These are phyloP conservation scores for Dunaliella salina DNA, from an alignment of 163 green algal genomes.

Conservation along the genomic window DNA sequence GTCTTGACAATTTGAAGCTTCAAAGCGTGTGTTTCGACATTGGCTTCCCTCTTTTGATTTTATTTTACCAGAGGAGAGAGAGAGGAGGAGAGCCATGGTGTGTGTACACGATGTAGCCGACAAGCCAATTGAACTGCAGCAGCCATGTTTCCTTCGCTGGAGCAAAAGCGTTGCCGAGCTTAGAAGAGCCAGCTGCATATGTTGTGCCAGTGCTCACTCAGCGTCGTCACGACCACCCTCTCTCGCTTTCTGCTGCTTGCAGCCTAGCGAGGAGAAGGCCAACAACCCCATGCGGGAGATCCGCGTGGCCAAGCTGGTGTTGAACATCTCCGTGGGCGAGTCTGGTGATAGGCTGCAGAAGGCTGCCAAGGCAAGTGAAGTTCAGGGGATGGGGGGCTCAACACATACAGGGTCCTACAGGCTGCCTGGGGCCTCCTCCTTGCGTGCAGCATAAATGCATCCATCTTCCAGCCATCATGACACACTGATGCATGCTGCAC, in stretches of 20 bases:
- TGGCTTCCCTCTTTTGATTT: not conserved
- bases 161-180: no score
- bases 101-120: not conserved
- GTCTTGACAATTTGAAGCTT: no score
- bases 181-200: no score
- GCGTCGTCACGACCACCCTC: no score
- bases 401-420: no score
- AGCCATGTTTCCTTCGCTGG: not conserved
- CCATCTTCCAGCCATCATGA: no score
- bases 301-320: slow-evolving; percentile 93
- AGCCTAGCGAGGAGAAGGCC: slow-evolving; percentile 48
- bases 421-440: no score
- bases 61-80: not conserved
- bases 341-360: slow-evolving; percentile 97
- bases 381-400: not conserved
- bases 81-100: not conserved
- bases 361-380: slow-evolving; percentile 85
- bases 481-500: no score
- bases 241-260: not conserved
- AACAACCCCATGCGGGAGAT: slow-evolving; percentile 94
- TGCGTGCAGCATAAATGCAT: no score
- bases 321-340: slow-evolving; percentile 98
- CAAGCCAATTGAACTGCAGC: no score
- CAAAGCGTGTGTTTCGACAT: no score
- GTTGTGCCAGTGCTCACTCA: no score